Conservation (phyloP, 2,329 filamentous ascomycete genomes). For the Pezizomycotina sp. region DNA sequence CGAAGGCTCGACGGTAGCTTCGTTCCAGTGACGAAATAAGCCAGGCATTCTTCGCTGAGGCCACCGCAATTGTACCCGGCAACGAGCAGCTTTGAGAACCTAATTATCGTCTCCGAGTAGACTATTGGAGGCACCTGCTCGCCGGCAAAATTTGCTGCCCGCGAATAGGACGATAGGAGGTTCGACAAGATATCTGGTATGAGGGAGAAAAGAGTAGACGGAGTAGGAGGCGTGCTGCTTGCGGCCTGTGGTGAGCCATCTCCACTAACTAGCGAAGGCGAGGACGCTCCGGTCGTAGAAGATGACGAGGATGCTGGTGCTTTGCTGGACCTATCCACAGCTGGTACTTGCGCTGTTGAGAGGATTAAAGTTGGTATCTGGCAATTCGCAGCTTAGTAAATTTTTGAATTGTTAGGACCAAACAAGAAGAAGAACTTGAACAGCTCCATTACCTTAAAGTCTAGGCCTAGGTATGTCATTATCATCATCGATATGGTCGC, state of each 20-base stretch:
- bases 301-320: slow-evolving; percentile 27
- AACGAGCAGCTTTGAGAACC: slow-evolving; percentile 54
- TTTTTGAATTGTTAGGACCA: too few species aligned
- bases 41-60: slow-evolving; percentile 43
- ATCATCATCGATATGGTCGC: slow-evolving; percentile 69
- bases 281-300: slow-evolving; percentile 29
- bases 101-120: slow-evolving; percentile 54
- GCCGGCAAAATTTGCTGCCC: slow-evolving; percentile 43
- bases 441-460: slow-evolving; percentile 77
- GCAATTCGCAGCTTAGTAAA: slow-evolving; percentile 13
- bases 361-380: slow-evolving; percentile 36
- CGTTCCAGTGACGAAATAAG: slow-evolving; percentile 49
- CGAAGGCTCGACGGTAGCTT: slow-evolving; percentile 32
- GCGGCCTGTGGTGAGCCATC: slow-evolving; percentile 33
- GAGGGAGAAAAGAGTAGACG: slow-evolving; percentile 32
- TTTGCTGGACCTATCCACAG: slow-evolving; percentile 32
- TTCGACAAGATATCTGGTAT: slow-evolving; percentile 60
- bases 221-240: too few species aligned
- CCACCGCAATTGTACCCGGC: slow-evolving; percentile 51
- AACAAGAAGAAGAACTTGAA: too few species aligned
- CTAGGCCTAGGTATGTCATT: slow-evolving; percentile 65
- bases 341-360: slow-evolving; percentile 32
- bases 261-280: slow-evolving; percentile 30
- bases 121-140: slow-evolving; percentile 56
- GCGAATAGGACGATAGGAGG: slow-evolving; percentile 56